Base-by-base conservation (phyloP, 2,329 filamentous ascomycete species). In the Beauveria medogensis region DNA sequence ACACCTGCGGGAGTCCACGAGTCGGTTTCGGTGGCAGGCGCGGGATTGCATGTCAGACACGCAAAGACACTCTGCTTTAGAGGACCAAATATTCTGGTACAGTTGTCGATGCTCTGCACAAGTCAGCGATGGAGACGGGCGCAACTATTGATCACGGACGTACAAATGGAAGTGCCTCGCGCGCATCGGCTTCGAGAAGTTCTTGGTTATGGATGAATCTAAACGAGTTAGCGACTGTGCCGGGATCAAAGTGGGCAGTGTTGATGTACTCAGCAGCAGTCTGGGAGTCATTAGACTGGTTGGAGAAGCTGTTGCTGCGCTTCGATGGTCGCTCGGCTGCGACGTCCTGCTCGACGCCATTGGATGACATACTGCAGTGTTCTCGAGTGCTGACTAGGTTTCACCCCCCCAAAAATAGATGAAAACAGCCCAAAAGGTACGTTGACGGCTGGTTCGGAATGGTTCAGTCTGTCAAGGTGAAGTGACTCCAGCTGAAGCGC, bases 91-190 rank as follows among this genome's bases (percentile, higher is more conserved):
- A 88, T 85, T 67, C 92, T 88, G 53, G 94, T 97, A 76, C 94
- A 99, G 52, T 87, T 87, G 68, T 96, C 91, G 71, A 97, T 97
- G 75, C 94, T 92, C 90, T 95, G 66, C n/a, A 48, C 60, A 14
- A 47, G 62, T 70, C 59, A 71, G 65, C 56, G 16, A 30, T n/a
- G 9, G 24, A 22, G 22, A 54, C 62, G 37, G 64, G 62, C 34
- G 24, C 16, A 52, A 50, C 28, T 40, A 34, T 8, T 28, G 54
- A 14, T 43, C 10, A 22, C 40, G 69, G 46, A 41, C 85, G 69
- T 77, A 95, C 91, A 72, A 96, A 99, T 66, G 94, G 94, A 7
- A 99, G 82, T 63, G 90, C 90, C 79, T 99, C 93, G 67, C 92
- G 91, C 52, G 94, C 94, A 76, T 99, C 94, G 22, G 90, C 91